Evolutionary conservation across 352 stramenopile species (phyloP).

Genomic region (Phytophthora ohioensis): DNA sequence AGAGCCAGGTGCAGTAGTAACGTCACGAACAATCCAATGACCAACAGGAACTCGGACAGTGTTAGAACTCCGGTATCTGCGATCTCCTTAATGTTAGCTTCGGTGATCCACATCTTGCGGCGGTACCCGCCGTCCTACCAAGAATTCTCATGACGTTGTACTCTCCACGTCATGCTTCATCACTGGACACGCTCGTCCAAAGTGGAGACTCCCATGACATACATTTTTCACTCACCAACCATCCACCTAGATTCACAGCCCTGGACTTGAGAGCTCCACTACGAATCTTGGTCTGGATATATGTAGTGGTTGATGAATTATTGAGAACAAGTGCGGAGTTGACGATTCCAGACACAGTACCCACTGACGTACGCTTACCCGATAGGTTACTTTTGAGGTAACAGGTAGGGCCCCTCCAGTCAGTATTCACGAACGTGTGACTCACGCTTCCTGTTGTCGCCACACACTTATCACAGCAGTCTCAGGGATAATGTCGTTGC

Average conservation of each 20-base stretch:
- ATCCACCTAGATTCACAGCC: constrained; percentile 7
- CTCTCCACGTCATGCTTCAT: constrained; percentile 2
- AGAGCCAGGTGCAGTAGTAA: not conserved
- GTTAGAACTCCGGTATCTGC: constrained; percentile 39
- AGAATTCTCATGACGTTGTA: constrained; percentile 17
- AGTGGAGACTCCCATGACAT: constrained; percentile 17
- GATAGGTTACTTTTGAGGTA: constrained; percentile 37
- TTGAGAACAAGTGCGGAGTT: not conserved
- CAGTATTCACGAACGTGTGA: constrained; percentile 49
- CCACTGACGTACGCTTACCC: constrained; percentile 5
- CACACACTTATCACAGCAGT: constrained; percentile 36
- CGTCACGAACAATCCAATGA: constrained; percentile 48
- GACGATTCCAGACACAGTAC: constrained; percentile 12
- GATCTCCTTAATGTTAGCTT: constrained; percentile 17
- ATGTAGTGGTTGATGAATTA: not conserved
- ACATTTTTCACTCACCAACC: constrained; percentile 13
- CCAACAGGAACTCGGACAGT: constrained; percentile 51
- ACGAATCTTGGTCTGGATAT: constrained; percentile 1
- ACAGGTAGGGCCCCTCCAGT: constrained; percentile 28
- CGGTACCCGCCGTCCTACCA: not conserved
- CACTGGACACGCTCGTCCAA: constrained; percentile 3
- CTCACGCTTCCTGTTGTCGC: constrained; percentile 31
- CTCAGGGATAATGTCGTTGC: constrained; percentile 20
- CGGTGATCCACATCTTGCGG: constrained; percentile 10
- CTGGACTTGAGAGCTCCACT: not conserved